Base-by-base conservation (phyloP, 2,329 filamentous ascomycete species). In the Fusarium sp. region DNA sequence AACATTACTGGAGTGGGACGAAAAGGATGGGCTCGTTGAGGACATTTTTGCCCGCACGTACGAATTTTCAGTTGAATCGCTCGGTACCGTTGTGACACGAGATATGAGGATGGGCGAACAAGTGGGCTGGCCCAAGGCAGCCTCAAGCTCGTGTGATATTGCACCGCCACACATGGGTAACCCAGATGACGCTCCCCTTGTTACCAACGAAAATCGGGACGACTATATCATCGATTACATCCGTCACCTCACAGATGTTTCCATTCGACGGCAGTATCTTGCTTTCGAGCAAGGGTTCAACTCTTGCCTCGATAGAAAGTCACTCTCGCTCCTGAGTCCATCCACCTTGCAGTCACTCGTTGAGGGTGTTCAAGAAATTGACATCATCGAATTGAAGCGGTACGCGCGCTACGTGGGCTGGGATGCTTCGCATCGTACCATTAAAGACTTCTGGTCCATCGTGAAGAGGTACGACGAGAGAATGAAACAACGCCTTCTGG, bases 151-250 rank as follows among this genome's bases (percentile, higher is more conserved):
- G 64, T 55, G 78, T 74, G 63, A 80, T 36, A 32, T 62, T 26
- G 57, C 61, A 15, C 74, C 74, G n/a, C 77, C 77, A 4, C 68
- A 75, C 13, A 60, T 62, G 38, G 66, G 60, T 18, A 78, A 87
- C 54, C 82, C 83, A 6, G 82, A 85, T 12, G 90, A 93, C 70
- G 89, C 93, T 1, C 88, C 89, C 2, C 84, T 94, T n/a, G 94
- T 98, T 32, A 98, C 94, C 0, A 91, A 92, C 75, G 88, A 87
- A 42, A 98, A 97, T 80, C 91, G 95, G 50, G 87, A 91, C 59
- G 88, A 90, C 36, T 99, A 94, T 76, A 91, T 98, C 8, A 89
- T 87, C 62, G 94, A 97, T 81, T 98, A 98, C 81, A 92, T 97
- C 74, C 88, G 88, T 66, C 97, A 95, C 87, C 87, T 98, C 32